These are phyloP conservation scores for Vitis cinerea DNA, from an alignment of 164 flowering plant species.

Conservation along the genomic window DNA sequence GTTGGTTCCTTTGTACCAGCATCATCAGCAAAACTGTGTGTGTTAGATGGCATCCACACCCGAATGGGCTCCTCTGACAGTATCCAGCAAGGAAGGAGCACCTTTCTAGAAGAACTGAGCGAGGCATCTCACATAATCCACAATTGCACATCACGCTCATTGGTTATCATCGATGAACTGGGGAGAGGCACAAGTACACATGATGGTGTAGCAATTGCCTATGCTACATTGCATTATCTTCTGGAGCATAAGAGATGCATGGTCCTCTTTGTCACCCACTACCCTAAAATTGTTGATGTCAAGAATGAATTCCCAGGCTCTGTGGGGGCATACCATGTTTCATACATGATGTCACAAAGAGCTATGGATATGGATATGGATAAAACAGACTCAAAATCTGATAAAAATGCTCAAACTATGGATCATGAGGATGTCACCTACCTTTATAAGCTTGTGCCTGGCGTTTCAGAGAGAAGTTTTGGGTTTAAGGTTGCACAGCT, in stretches of 20 bases:
- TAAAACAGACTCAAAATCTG: conserved; percentile 15
- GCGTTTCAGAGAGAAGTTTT: conserved; percentile 80
- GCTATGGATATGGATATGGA: conserved; percentile 6
- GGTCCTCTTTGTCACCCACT: conserved; percentile 95
- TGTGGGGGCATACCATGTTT: conserved; percentile 83
- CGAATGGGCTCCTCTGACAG: conserved; percentile 95
- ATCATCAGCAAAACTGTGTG: conserved; percentile 74
- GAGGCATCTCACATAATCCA: conserved; percentile 81
- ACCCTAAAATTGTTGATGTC: conserved; percentile 75
- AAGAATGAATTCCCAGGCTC: conserved; percentile 62
- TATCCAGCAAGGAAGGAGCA: conserved; percentile 89
- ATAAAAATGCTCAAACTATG: conserved; percentile 7
- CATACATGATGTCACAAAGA: conserved; percentile 59
- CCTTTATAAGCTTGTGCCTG: conserved; percentile 83
- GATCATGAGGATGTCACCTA: conserved; percentile 64
- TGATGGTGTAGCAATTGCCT: conserved; percentile 95
- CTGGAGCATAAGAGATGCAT: conserved; percentile 68
- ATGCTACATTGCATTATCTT: conserved; percentile 79
- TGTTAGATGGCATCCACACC: conserved; percentile 77
- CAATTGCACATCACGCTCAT: conserved; percentile 58
- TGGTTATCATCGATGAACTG: conserved; percentile 91
- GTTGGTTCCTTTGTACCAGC: conserved; percentile 99
- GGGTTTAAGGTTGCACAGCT: conserved; percentile 95
- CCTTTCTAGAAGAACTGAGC: conserved; percentile 88
- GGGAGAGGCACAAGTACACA: conserved; percentile 99